Evolutionary conservation across 2,329 filamentous ascomycete genomes (phyloP).

Genomic region (Trichoderma pleuroti): DNA sequence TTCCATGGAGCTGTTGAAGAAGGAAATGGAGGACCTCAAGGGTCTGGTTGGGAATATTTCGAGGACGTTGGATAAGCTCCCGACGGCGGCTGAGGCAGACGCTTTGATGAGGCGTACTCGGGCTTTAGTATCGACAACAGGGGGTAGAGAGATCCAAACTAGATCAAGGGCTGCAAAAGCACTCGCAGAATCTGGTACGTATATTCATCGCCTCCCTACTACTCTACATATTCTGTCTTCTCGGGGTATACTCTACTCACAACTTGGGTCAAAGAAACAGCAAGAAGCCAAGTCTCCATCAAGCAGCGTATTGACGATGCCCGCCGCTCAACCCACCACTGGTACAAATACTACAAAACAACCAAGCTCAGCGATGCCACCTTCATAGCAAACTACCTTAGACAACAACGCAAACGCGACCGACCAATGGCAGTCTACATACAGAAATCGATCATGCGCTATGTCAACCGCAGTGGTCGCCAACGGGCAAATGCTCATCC

Average conservation of each 20-base stretch:
- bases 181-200: background rate
- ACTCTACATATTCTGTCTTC: no score
- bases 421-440: slow-evolving; percentile 33
- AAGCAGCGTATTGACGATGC: slow-evolving; percentile 33
- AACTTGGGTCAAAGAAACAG: background rate
- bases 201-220: background rate
- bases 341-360: slow-evolving; percentile 38
- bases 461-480: slow-evolving; percentile 21
- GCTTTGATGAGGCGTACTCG: slow-evolving; percentile 6
- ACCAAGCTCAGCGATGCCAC: slow-evolving; percentile 30
- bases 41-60: slow-evolving; percentile 24
- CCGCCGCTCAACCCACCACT: slow-evolving; percentile 37
- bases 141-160: background rate
- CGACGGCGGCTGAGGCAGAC: slow-evolving; percentile 24
- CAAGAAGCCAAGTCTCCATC: background rate
- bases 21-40: slow-evolving; percentile 27
- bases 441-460: slow-evolving; percentile 31
- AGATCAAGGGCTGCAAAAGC: background rate
- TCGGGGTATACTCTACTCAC: background rate
- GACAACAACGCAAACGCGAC: slow-evolving; percentile 37
- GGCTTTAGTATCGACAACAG: background rate
- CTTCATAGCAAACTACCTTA: slow-evolving; percentile 34
- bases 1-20: slow-evolving; percentile 21
- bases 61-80: slow-evolving; percentile 25
- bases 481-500: slow-evolving; percentile 20